These are phyloP conservation scores for Sphaerosporella brunnea DNA, from an alignment of 495 filamentous ascomycete species.

Conservation along the genomic window DNA sequence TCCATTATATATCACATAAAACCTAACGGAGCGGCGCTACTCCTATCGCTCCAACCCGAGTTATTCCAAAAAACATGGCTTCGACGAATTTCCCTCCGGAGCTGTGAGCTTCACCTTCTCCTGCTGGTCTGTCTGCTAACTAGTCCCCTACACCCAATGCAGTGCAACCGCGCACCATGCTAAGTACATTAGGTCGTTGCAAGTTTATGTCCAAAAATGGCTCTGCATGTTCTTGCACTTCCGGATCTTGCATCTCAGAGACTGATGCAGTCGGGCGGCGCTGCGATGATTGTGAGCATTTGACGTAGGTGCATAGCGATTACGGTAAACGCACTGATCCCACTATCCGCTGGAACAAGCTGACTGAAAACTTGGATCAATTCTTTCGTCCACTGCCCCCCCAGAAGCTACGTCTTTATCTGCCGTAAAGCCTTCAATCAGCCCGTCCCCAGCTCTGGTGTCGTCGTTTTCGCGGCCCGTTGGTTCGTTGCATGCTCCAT, in stretches of 20 bases:
- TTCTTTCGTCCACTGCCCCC: too few species aligned
- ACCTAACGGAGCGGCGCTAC: too few species aligned
- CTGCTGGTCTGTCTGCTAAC: not conserved
- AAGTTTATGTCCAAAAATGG: constrained; percentile 1
- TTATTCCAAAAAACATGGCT: too few species aligned
- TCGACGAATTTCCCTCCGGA: not conserved
- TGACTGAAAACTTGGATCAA: too few species aligned
- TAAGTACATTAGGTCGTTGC: constrained; percentile 1
- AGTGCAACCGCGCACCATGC: not conserved
- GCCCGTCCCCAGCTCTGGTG: too few species aligned
- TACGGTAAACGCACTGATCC: not conserved
- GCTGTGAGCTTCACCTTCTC: not conserved
- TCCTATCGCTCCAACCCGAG: too few species aligned
- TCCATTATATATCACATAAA: too few species aligned
- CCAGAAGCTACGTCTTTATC: too few species aligned
- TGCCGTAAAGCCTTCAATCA: too few species aligned
- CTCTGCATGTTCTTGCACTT: constrained; percentile 1
- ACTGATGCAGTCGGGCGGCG: not conserved
- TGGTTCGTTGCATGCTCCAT: too few species aligned
- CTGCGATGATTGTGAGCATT: not conserved
- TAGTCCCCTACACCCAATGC: not conserved
- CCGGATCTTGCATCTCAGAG: not conserved
- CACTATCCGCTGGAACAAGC: too few species aligned
- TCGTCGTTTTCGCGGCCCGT: too few species aligned
- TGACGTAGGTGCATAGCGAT: not conserved